phyloP scores from a whole-genome alignment of 805 yeast species.

The Clavispora vitiphila region DNA sequence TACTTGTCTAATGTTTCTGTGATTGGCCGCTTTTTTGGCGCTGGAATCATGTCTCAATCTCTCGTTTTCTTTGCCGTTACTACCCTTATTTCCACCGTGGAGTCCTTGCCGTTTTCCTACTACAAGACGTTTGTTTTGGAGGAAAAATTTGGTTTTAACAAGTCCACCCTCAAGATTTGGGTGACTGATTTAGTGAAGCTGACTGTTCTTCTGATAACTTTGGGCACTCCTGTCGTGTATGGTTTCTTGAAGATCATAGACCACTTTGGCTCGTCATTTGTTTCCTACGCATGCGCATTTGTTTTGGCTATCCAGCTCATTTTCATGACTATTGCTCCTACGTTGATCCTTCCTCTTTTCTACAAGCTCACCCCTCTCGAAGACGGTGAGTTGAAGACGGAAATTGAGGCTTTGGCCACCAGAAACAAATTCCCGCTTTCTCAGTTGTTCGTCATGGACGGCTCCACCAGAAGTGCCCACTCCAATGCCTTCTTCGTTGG shows the following conservation, averaged over 20 bases:
- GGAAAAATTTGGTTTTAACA: slow-evolving; percentile 91
- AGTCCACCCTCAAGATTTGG: slow-evolving; percentile 71
- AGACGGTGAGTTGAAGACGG: slow-evolving; percentile 79
- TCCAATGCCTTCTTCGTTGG: slow-evolving; percentile 97
- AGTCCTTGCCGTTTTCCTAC: slow-evolving; percentile 64
- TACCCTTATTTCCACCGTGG: slow-evolving; percentile 47
- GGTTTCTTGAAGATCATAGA: slow-evolving; percentile 78
- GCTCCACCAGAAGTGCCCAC: slow-evolving; percentile 94
- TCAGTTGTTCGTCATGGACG: slow-evolving; percentile 85
- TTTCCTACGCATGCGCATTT: slow-evolving; percentile 73
- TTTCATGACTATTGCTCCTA: slow-evolving; percentile 73
- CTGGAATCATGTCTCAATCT: slow-evolving; percentile 63
- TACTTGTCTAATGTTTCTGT: slow-evolving; percentile 34
- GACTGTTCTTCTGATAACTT: slow-evolving; percentile 43
- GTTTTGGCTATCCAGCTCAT: slow-evolving; percentile 67
- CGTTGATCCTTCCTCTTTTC: slow-evolving; percentile 86
- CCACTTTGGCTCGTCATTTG: slow-evolving; percentile 73
- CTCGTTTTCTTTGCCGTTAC: slow-evolving; percentile 53
- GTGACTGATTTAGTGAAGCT: slow-evolving; percentile 65
- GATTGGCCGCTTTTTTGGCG: slow-evolving; percentile 38
- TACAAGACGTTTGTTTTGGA: slow-evolving; percentile 85
- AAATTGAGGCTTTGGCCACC: slow-evolving; percentile 75
- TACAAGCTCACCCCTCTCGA: slow-evolving; percentile 87
- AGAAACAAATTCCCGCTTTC: slow-evolving; percentile 80
- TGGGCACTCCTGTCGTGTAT: slow-evolving; percentile 72